Percentiles rank a stretch among this genome's conserved stretches.
phyloP scores from a whole-genome alignment of 306 rosid genomes.

The Elaeagnus macrophylla region DNA sequence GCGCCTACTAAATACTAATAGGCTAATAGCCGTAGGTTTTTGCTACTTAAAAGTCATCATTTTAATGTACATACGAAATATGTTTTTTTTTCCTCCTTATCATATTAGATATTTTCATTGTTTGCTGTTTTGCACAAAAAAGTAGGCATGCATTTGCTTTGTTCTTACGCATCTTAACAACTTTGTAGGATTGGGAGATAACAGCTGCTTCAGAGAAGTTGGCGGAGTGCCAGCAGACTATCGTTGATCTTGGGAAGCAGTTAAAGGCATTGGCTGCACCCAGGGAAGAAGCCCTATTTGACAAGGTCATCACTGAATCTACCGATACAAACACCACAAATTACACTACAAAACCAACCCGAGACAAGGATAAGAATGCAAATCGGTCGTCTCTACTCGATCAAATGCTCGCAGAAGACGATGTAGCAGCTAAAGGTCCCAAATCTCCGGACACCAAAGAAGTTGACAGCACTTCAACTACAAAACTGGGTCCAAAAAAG shows the following conservation, averaged over 20 bases:
- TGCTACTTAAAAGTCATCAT: too few relatives aligned
- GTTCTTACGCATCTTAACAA: constrained; percentile 7
- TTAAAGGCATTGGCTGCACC: constrained; percentile 72
- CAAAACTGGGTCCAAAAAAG: constrained; percentile 13
- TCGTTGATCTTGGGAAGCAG: constrained; percentile 82
- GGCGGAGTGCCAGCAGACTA: constrained; percentile 96
- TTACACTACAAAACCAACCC: constrained; percentile 16
- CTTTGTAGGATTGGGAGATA: constrained; percentile 75
- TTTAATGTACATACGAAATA: too few relatives aligned
- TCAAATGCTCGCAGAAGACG: constrained; percentile 72
- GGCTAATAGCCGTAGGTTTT: too few relatives aligned
- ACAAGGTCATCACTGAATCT: constrained; percentile 39
- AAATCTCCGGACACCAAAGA: constrained; percentile 23
- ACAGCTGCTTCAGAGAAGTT: constrained; percentile 83
- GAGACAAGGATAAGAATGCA: constrained; percentile 16
- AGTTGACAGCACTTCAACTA: constrained; percentile 23
- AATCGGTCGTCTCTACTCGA: constrained; percentile 57
- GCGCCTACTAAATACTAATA: too few relatives aligned
- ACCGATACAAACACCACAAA: constrained; percentile 18
- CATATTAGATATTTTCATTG: background rate
- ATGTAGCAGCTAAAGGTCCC: constrained; percentile 14
- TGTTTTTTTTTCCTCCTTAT: too few relatives aligned
- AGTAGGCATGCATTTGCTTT: background rate
- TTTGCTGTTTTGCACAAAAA: background rate
- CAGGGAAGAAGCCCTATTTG: constrained; percentile 54